Evolutionary conservation across 2,329 filamentous ascomycete species (phyloP), one percentile per base, ranked within the genome.

Genomic region (Apiospora kogelbergensis): DNA sequence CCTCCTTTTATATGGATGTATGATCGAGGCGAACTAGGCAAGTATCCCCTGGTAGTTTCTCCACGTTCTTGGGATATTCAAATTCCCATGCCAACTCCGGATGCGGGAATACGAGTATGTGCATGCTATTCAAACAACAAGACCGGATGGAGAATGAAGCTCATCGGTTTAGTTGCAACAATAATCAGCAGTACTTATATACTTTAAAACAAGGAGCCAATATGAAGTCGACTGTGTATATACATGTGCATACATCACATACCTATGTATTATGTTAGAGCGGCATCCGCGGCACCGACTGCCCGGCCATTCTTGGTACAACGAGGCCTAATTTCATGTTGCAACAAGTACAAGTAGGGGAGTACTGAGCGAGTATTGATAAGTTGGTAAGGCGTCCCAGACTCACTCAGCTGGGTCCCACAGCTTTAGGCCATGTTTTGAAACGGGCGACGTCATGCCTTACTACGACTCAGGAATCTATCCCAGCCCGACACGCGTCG

Each of bases 381-480:
- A 15, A 15, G 46, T 57, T 37, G 30, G 53, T 37, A 37, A 60
- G 53, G 53, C 53, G 53, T 10, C 15, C 15, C 10, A 22, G 30
- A 22, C 53, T 60, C 53, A 22, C 53, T 60, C 53, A 60, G 53
- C 53, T 60, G 53, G 53, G 40, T 15, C 7, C 53, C 53, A 60
- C 20, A 37, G 5, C 37, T 37, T 60, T 37, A 20, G 26, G 53
- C 53, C 53, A 37, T 60, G 53, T 60, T 60, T 60, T 60, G 53
- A 60, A 60, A 60, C 53, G 53, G 53, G 30, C 53, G 53, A 60
- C 53, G 30, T 60, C 53, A 57, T 57, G 15, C 48, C 48, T 57
- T 24, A 30, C 26, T 15, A 33, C 48, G 26, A 15, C 24, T 20
- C 48, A 17, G 15, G 40, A 42, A 33, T 26, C 48, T 57, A 57